These are phyloP conservation scores for Cyberlindnera xishuangbannaensis DNA, from an alignment of 805 yeast species.

Conservation along the genomic window DNA sequence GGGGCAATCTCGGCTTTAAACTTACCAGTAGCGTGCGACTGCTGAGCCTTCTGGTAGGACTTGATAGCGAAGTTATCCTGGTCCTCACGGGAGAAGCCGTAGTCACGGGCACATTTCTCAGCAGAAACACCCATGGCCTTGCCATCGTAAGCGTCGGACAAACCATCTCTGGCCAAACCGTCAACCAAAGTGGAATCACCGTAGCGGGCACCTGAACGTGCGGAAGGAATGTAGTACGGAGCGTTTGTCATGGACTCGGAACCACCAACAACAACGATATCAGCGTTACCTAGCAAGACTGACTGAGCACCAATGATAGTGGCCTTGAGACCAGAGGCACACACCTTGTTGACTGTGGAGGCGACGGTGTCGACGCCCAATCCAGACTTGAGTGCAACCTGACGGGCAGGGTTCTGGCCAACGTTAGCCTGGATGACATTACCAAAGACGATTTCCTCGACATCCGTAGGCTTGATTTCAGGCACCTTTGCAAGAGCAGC, in stretches of 20 bases:
- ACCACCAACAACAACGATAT: slow-evolving; percentile 94
- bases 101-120: slow-evolving; percentile 90
- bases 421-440: slow-evolving; percentile 88
- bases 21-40: slow-evolving; percentile 76
- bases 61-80: slow-evolving; percentile 86
- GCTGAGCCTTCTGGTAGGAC: slow-evolving; percentile 82
- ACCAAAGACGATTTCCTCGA: slow-evolving; percentile 90
- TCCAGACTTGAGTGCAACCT: slow-evolving; percentile 90
- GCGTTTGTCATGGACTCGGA: slow-evolving; percentile 96
- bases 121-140: slow-evolving; percentile 96
- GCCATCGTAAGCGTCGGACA: slow-evolving; percentile 85
- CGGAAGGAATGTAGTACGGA: slow-evolving; percentile 85
- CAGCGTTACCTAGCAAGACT: slow-evolving; percentile 83
- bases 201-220: slow-evolving; percentile 84
- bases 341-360: slow-evolving; percentile 90
- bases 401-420: slow-evolving; percentile 98
- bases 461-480: slow-evolving; percentile 65
- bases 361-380: slow-evolving; percentile 76
- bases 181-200: slow-evolving; percentile 80
- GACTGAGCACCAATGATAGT: slow-evolving; percentile 87
- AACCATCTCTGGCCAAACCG: slow-evolving; percentile 89
- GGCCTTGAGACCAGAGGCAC: slow-evolving; percentile 95
- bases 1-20: slow-evolving; percentile 81
- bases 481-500: slow-evolving; percentile 84
- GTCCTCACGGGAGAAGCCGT: slow-evolving; percentile 68